Conservation (phyloP, 306 rosid species). For the Corylus heterophylla region DNA sequence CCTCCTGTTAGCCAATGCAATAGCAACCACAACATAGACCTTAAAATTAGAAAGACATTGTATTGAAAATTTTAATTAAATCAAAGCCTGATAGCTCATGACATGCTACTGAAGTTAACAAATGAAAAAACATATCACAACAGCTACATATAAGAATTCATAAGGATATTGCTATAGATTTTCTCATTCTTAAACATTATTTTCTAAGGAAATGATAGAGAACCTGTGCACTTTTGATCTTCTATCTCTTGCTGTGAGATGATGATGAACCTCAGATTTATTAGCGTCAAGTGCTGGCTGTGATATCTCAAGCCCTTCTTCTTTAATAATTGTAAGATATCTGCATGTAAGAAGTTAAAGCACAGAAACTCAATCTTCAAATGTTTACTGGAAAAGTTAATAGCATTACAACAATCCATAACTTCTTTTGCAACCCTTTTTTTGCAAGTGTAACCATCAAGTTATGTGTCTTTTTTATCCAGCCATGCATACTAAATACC, state of each 20-base stretch:
- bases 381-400: background rate
- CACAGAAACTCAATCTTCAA: background rate
- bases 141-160: background rate
- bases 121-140: background rate
- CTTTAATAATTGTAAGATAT: conserved; percentile 19
- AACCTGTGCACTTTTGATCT: conserved; percentile 24
- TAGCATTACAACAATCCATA: background rate
- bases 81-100: background rate
- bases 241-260: conserved; percentile 22
- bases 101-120: background rate
- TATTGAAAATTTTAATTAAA: background rate
- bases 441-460: background rate
- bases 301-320: conserved; percentile 39
- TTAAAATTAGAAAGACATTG: background rate
- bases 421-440: too few relatives aligned
- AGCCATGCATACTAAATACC: background rate
- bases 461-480: background rate
- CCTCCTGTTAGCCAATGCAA: conserved; percentile 19
- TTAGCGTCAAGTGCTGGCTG: conserved; percentile 36
- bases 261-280: conserved; percentile 27
- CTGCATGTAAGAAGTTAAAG: conserved; percentile 1
- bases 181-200: background rate
- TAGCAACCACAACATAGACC: background rate
- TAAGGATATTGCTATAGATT: background rate
- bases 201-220: background rate